A percentile compares a stretch with the other conserved stretches of the same genome.
Evolutionary conservation across 495 filamentous ascomycete genomes (phyloP).

Genomic region (Lasiosphaeria hispida): DNA sequence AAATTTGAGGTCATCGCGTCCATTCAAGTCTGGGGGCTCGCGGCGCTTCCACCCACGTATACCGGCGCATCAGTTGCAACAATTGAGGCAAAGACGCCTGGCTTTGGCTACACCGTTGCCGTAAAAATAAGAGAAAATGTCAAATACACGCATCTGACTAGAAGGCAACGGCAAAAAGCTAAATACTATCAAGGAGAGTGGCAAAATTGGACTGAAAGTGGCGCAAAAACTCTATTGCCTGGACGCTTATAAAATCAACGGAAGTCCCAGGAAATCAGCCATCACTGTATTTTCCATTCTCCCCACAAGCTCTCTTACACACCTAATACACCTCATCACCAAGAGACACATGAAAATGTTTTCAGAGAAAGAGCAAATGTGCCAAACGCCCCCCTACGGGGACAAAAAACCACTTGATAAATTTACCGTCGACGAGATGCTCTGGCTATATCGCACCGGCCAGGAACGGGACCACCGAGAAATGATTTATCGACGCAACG

Average conservation of each 20-base stretch:
- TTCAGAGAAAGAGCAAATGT: conserved; percentile 3
- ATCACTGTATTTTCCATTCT: conserved; percentile 5
- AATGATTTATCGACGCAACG: conserved; percentile 5
- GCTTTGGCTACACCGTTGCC: too few species aligned
- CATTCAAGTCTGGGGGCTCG: too few species aligned
- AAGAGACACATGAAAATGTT: conserved; percentile 3
- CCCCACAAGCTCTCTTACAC: conserved; percentile 2
- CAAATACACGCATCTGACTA: too few species aligned
- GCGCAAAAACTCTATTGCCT: too few species aligned
- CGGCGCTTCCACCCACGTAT: too few species aligned
- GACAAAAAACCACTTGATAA: conserved; percentile 1
- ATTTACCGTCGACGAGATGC: conserved; percentile 5
- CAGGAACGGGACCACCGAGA: conserved; percentile 1
- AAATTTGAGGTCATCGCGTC: too few species aligned
- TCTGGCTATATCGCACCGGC: conserved; percentile 1
- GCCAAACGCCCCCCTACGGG: conserved; percentile 1
- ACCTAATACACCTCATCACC: conserved; percentile 5
- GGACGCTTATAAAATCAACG: conserved; percentile 5
- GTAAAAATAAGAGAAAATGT: too few species aligned
- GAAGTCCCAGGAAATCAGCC: conserved; percentile 5
- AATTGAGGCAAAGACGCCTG: too few species aligned
- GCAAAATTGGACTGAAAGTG: too few species aligned
- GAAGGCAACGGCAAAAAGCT: too few species aligned
- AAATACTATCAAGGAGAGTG: too few species aligned
- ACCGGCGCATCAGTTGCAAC: too few species aligned